Evolutionary conservation across 2,329 filamentous ascomycete species (phyloP), one percentile per base, ranked within the genome.

Genomic region (Fusarium virguliforme): DNA sequence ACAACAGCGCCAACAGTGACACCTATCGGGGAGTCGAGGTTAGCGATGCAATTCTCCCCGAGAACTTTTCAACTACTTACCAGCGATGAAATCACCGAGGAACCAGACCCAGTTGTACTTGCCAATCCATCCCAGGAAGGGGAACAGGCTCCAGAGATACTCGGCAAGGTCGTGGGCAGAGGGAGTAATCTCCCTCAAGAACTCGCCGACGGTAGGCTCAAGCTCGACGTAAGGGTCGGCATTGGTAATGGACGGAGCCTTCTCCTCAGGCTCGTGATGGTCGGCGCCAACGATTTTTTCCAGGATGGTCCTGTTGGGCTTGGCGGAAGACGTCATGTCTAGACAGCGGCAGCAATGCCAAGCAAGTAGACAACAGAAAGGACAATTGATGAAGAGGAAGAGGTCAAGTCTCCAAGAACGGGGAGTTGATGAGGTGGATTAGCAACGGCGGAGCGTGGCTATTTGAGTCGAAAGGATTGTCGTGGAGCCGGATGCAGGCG

Each of bases 1-100:
- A 87, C 85, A 4, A 87, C 85, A 58, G 85, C 85, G 63, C 85
- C 85, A 59, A 87, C 85, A 15, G 85, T 87, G 37, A 80, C 72
- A 56, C 79, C 80, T 82, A 35, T 60, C 55, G 56, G 61, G 54
- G 53, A 22, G 70, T 40, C 54, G 26, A 61, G 48, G 65, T 79
- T 60, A 78, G 74, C 58, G 26, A 59, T 58, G 3, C 8, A 48
- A 58, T 48, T 26, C 18, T 62, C 50, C 56, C 41, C 62, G 67
- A 53, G 10, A 12, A 26, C 55, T 24, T 58, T 9, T 46, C 26
- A 56, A 38, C 35, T 43, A 71, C 79, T 73, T 74, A 79, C 84
- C 84, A 65, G 82, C 84, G 67, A 85, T 81, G 32, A 83, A 65
- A 62, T 87, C 85, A 66, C 84, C 85, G 28, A 83, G 59, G 32